Evolutionary conservation across 768 basidiomycete species (phyloP).

Genomic region (Boletus sp.): DNA sequence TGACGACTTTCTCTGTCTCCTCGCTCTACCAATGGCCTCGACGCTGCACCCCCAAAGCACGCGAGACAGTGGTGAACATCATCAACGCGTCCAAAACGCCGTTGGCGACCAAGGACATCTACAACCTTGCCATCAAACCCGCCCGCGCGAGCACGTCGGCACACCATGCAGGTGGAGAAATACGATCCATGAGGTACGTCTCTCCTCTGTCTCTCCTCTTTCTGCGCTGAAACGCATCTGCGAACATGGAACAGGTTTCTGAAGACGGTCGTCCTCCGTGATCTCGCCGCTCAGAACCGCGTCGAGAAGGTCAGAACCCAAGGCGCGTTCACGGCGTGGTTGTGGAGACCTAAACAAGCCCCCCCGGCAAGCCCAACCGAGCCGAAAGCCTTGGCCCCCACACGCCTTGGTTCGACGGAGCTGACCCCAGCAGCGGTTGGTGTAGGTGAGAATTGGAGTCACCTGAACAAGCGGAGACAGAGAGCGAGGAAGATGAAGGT

Average conservation of each 20-base stretch:
- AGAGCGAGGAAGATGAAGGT: slow-evolving; percentile 46
- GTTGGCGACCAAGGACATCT: slow-evolving; percentile 28
- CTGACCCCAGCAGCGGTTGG: slow-evolving; percentile 29
- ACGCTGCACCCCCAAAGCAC: slow-evolving; percentile 21
- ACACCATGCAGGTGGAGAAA: slow-evolving; percentile 42
- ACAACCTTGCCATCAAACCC: slow-evolving; percentile 17
- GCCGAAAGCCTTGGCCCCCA: background rate
- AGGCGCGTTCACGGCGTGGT: slow-evolving; percentile 36
- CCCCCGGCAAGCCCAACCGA: background rate
- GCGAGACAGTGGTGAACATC: slow-evolving; percentile 20
- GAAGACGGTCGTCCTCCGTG: slow-evolving; percentile 49
- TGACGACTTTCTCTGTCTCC: slow-evolving; percentile 12
- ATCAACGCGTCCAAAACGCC: slow-evolving; percentile 22
- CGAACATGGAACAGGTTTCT: slow-evolving; percentile 42
- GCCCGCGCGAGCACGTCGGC: slow-evolving; percentile 24
- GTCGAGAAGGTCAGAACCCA: slow-evolving; percentile 42
- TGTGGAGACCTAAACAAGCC: slow-evolving; percentile 33
- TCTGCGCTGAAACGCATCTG: background rate
- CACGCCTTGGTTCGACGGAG: background rate
- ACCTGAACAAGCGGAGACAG: slow-evolving; percentile 55
- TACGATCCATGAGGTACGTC: slow-evolving; percentile 53
- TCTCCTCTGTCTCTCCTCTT: background rate
- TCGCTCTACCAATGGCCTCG: slow-evolving; percentile 24
- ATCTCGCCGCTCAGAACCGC: slow-evolving; percentile 40
- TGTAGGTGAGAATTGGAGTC: slow-evolving; percentile 45